Percentiles rank a stretch among this genome's conserved stretches.
Conservation (phyloP, 192 early-diverging fungal genomes). For the Haplosporangium gracile region DNA sequence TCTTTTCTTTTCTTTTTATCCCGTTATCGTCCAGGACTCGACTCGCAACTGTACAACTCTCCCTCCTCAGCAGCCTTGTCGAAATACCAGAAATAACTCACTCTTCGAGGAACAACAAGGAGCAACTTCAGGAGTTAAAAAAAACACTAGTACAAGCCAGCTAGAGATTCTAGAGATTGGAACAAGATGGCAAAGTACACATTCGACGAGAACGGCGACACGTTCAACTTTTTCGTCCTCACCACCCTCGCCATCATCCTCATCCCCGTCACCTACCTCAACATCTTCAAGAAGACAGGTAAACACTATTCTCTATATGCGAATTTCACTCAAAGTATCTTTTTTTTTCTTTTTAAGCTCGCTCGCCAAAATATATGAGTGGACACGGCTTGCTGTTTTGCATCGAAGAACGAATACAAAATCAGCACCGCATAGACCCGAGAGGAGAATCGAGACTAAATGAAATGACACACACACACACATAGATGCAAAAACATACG, state of each 20-base stretch:
- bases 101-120: background rate
- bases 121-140: background rate
- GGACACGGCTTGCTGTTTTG: background rate
- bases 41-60: background rate
- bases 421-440: background rate
- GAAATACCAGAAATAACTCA: background rate
- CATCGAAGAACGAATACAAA: background rate
- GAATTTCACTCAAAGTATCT: background rate
- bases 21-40: background rate
- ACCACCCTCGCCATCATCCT: conserved; percentile 87
- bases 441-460: background rate
- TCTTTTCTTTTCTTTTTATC: background rate
- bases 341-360: no score
- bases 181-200: conserved; percentile 75
- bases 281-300: conserved; percentile 61
- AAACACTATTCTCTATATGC: background rate
- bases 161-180: background rate
- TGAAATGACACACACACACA: background rate
- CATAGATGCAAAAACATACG: background rate
- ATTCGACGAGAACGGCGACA: conserved; percentile 95
- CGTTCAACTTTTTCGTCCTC: conserved; percentile 95
- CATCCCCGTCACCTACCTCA: conserved; percentile 78
- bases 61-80: background rate
- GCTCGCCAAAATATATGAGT: background rate
- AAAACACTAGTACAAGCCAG: background rate